phyloP scores from a whole-genome alignment of 805 yeast genomes.

The Phaffomyces antillensis region DNA sequence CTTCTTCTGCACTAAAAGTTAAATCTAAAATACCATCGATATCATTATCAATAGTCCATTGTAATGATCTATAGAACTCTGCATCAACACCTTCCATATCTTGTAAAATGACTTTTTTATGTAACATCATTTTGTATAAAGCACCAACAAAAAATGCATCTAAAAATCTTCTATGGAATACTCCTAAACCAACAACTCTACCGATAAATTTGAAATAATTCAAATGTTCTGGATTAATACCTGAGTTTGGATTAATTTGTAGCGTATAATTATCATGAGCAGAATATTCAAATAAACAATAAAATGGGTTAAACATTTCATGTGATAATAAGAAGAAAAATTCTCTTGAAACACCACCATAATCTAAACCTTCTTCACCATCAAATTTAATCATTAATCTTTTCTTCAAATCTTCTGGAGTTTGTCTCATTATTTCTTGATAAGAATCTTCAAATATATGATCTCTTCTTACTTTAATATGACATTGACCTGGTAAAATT shows the following conservation, averaged over 20 bases:
- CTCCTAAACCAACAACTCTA: conserved; percentile 95
- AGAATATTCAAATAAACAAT: conserved; percentile 94
- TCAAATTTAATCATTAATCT: conserved; percentile 97
- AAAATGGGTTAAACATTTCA: conserved; percentile 98
- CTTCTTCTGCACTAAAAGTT: conserved; percentile 86
- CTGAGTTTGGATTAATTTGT: conserved; percentile 96
- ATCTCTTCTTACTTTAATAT: conserved; percentile 93
- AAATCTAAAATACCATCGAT: conserved; percentile 81
- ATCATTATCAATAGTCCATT: conserved; percentile 94
- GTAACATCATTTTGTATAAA: conserved; percentile 93
- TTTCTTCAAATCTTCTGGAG: conserved; percentile 97
- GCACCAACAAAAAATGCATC: conserved; percentile 99
- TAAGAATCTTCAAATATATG: conserved; percentile 96
- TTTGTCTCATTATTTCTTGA: conserved; percentile 97
- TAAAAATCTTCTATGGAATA: conserved; percentile 94
- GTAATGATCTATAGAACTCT: conserved; percentile 87
- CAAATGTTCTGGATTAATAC: conserved; percentile 95
- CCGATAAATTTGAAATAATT: conserved; percentile 98
- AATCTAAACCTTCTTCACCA: conserved; percentile 98
- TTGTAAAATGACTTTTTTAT: conserved; percentile 87
- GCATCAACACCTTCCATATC: conserved; percentile 99
- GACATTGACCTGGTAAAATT: conserved; percentile 97
- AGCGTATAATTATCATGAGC: conserved; percentile 97
- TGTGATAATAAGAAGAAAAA: conserved; percentile 94
- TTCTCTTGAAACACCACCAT: conserved; percentile 99